A percentile compares a stretch with the other conserved stretches of the same genome.
Conservation (phyloP, 2,329 filamentous ascomycete genomes). For the Apiospora aurea region DNA sequence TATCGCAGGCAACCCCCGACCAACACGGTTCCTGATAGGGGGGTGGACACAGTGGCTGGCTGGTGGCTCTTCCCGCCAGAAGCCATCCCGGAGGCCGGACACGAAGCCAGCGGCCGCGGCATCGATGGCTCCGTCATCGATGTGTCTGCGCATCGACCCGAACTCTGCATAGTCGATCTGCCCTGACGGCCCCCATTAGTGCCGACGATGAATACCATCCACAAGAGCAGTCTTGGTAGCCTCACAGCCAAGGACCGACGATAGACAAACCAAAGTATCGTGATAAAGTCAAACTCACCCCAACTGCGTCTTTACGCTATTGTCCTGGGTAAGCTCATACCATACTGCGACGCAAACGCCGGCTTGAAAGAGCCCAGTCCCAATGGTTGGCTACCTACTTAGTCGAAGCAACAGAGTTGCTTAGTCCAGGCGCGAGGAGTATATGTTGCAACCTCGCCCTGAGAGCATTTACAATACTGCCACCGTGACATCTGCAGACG, state of each 20-base stretch:
- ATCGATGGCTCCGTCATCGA: background rate
- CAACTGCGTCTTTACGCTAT: background rate
- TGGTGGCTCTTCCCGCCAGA: constrained; percentile 21
- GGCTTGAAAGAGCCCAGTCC: background rate
- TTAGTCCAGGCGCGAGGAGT: no score
- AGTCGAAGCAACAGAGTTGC: background rate
- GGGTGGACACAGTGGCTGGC: background rate
- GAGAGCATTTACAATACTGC: background rate
- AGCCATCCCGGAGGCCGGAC: constrained; percentile 4
- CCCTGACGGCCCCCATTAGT: background rate
- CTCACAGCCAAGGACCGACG: background rate
- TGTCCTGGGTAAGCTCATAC: background rate
- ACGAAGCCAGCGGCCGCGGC: background rate
- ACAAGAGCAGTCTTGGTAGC: background rate
- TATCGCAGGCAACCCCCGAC: background rate
- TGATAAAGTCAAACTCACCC: no score
- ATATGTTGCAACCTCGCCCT: no score
- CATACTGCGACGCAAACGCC: background rate
- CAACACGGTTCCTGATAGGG: background rate
- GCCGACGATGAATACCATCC: no score
- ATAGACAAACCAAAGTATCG: background rate
- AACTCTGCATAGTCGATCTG: constrained; percentile 17
- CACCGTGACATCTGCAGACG: background rate
- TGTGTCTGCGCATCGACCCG: constrained; percentile 17
- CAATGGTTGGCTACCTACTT: background rate